A percentile compares a stretch with the other conserved stretches of the same genome.
These are phyloP conservation scores for Phascolomyces articulosus DNA, from an alignment of 371 early-diverging fungal genomes.

Conservation along the genomic window DNA sequence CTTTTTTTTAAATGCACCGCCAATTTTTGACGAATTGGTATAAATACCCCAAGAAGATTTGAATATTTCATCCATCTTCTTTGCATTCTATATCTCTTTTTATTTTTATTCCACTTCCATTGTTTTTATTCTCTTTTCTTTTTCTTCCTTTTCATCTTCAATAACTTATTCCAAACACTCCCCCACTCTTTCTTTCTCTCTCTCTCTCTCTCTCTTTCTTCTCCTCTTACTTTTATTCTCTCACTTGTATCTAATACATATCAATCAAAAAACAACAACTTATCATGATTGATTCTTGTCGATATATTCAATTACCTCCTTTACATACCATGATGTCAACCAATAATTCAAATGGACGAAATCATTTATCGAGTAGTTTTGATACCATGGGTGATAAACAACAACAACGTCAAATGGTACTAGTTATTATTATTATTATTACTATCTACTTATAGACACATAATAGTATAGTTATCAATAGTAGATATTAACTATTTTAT, in stretches of 20 bases:
- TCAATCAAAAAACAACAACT: background rate
- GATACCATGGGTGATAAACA: background rate
- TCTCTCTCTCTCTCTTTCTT: constrained; percentile 1
- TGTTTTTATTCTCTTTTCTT: too few relatives aligned
- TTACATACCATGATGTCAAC: constrained; percentile 5
- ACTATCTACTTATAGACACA: too few relatives aligned
- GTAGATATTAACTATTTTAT: background rate
- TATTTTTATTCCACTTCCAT: too few relatives aligned
- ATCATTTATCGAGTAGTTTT: background rate
- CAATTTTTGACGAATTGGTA: constrained; percentile 2
- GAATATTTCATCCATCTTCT: background rate
- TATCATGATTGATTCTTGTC: constrained; percentile 13
- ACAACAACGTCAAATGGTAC: background rate
- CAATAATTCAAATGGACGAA: background rate
- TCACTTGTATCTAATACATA: background rate
- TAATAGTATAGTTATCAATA: background rate
- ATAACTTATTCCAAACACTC: too few relatives aligned
- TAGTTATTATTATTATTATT: background rate
- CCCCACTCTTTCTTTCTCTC: background rate
- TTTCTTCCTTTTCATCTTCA: background rate
- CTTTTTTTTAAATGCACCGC: constrained; percentile 1
- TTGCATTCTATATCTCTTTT: background rate
- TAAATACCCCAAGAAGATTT: background rate
- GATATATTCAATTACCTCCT: constrained; percentile 11
- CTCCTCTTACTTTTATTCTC: background rate